These are phyloP conservation scores for Apiotrichum domesticum DNA, from an alignment of 1,284 basidiomycete species.

Conservation along the genomic window DNA sequence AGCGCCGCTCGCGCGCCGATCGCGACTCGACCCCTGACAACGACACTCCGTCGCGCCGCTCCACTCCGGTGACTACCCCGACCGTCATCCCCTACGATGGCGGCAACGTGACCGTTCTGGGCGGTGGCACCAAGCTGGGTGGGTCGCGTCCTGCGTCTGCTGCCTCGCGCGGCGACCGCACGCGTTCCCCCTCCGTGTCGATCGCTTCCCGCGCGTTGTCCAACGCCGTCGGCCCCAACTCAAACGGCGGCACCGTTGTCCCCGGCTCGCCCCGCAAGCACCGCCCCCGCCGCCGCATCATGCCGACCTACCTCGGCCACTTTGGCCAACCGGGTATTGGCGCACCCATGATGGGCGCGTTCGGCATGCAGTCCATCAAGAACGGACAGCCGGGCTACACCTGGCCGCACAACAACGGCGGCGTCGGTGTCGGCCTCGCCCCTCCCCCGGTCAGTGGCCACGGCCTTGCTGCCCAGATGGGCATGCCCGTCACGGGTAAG, in stretches of 20 bases:
- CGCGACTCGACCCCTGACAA: conserved; percentile 6
- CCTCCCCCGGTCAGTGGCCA: conserved; percentile 18
- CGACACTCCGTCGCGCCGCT: conserved; percentile 4
- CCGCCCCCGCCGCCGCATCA: conserved; percentile 40
- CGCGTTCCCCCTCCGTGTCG: conserved; percentile 40
- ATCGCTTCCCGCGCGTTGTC: conserved; percentile 37
- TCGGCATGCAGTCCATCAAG: conserved; percentile 17
- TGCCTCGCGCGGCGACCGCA: conserved; percentile 23
- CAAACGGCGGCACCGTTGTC: conserved; percentile 17
- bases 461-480: not conserved
- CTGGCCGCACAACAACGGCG: conserved; percentile 8
- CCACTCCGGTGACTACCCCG: conserved; percentile 4
- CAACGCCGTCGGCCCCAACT: conserved; percentile 31
- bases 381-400: conserved; percentile 4
- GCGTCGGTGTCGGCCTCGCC: conserved; percentile 28
- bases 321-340: conserved; percentile 40
- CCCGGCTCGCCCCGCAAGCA: conserved; percentile 24
- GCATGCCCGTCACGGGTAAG: not conserved
- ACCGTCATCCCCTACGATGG: conserved; percentile 48
- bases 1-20: conserved; percentile 3
- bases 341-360: conserved; percentile 36
- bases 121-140: conserved; percentile 47
- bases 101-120: conserved; percentile 48
- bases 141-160: conserved; percentile 36
- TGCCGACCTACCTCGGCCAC: conserved; percentile 43